Conservation (phyloP, 768 basidiomycete species). For the Grammothele lineata region DNA sequence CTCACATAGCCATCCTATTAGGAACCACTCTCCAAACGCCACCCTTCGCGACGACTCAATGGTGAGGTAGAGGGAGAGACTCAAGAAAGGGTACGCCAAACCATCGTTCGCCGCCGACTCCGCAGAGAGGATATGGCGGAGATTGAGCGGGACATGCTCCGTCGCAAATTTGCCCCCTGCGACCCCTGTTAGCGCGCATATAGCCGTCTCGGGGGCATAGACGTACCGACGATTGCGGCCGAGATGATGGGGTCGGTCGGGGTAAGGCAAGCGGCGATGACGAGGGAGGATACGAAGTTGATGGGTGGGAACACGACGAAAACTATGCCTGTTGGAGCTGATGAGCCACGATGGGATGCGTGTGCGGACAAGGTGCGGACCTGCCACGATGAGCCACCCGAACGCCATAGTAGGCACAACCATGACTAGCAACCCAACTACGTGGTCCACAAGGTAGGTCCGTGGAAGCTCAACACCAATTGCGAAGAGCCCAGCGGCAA, state of each 20-base stretch:
- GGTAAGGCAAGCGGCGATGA: slow-evolving; percentile 85
- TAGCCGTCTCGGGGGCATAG: neutral
- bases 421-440: slow-evolving; percentile 61
- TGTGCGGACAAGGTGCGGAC: slow-evolving; percentile 30
- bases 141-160: slow-evolving; percentile 65
- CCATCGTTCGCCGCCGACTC: slow-evolving; percentile 97
- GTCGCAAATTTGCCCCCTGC: slow-evolving; percentile 68
- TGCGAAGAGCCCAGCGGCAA: slow-evolving; percentile 90
- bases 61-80: slow-evolving; percentile 81
- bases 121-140: slow-evolving; percentile 78
- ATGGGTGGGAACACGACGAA: slow-evolving; percentile 69
- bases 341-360: neutral
- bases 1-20: slow-evolving; percentile 79
- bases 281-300: slow-evolving; percentile 70
- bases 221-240: slow-evolving; percentile 67
- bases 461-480: slow-evolving; percentile 92
- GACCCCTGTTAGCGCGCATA: neutral
- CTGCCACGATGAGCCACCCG: slow-evolving; percentile 75
- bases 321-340: slow-evolving; percentile 48
- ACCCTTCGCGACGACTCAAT: slow-evolving; percentile 56
- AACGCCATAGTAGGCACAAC: slow-evolving; percentile 83
- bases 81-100: slow-evolving; percentile 89
- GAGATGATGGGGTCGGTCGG: slow-evolving; percentile 95
- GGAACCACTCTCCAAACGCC: slow-evolving; percentile 82
- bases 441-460: slow-evolving; percentile 79